Evolutionary conservation across 148 eudicot genomes (phyloP).

Genomic region (Polygonum aviculare): DNA sequence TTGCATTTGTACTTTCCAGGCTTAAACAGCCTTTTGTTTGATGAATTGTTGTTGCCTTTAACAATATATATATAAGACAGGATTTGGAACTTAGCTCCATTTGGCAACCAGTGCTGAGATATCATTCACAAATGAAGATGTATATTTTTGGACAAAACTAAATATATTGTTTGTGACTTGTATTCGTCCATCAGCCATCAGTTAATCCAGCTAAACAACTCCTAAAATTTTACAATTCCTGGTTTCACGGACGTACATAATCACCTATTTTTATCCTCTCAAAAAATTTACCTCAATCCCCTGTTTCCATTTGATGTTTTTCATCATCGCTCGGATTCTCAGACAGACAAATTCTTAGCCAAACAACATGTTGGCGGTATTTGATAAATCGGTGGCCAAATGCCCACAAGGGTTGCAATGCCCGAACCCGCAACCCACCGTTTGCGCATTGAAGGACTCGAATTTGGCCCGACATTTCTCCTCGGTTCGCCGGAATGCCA

Average conservation of each 20-base stretch:
- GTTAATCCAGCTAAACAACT: neutral
- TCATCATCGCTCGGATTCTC: neutral
- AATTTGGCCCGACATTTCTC: slow-evolving; percentile 46
- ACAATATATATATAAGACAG: neutral
- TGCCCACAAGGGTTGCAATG: slow-evolving; percentile 59
- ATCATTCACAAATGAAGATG: neutral
- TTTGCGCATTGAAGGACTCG: slow-evolving; percentile 62
- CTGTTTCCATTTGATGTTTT: neutral
- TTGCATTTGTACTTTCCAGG: neutral
- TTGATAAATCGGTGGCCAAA: slow-evolving; percentile 70
- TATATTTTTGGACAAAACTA: neutral
- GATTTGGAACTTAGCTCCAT: no score
- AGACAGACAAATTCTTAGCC: neutral
- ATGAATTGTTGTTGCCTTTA: neutral
- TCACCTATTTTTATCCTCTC: neutral
- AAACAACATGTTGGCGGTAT: slow-evolving; percentile 62
- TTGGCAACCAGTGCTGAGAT: neutral
- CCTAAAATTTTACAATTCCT: neutral
- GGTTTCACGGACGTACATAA: neutral
- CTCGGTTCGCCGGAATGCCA: slow-evolving; percentile 38
- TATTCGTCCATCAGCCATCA: neutral
- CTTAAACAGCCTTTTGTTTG: neutral
- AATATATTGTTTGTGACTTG: neutral
- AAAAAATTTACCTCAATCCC: neutral
- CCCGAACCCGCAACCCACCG: slow-evolving; percentile 27